Evolutionary conservation across 352 stramenopile species (phyloP), one percentile per base, ranked within the genome.

Genomic region (Aphanomyces stellatus): DNA sequence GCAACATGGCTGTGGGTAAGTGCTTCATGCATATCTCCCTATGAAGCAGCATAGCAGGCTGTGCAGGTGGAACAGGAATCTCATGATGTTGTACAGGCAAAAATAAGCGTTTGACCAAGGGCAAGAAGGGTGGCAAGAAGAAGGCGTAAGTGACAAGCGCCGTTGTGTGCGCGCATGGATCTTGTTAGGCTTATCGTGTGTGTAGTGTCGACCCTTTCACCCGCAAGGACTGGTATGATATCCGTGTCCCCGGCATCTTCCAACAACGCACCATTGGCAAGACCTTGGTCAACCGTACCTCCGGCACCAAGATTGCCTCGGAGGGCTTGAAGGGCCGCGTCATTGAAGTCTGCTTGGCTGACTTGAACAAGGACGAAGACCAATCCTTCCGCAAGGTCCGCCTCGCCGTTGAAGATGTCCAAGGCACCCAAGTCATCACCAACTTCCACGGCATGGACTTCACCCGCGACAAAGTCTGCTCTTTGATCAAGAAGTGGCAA

Each of bases 401-500:
- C 73, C 90, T 99, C 46, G 97, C 95, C 75, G 88, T 95, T 61
- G 97, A 99, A 79, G 97, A 99, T 81, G 93, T 99, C 63, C 96
- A 93, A 76, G 87, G 86, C 74, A 90, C 81, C 71, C 77, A 91
- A 75, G 72, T 93, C 65, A 71, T 96, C 43, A 96, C 87, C 51
- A 83, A 85, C 59, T 95, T 95, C 83, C 88, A 97, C 79, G 90
- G 91, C 77, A 96, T 97, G 87, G 85, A 94, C 75, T 90, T 96
- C 65, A 96, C 91, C 61, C 96, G 97, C 72, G 98, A 99, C 82
- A 99, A 99, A 88, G 90, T 99, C 67, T 99, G 96, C 90, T 98
- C 92, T 76, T 88, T 99, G 62, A 99, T 99, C 84, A 97, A 98
- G 85, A 99, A 99, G 93, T 99, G 97, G 95, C 87, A 99, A 84